phyloP scores from a whole-genome alignment of 2,329 filamentous ascomycete species.

The Fusarium agapanthi region DNA sequence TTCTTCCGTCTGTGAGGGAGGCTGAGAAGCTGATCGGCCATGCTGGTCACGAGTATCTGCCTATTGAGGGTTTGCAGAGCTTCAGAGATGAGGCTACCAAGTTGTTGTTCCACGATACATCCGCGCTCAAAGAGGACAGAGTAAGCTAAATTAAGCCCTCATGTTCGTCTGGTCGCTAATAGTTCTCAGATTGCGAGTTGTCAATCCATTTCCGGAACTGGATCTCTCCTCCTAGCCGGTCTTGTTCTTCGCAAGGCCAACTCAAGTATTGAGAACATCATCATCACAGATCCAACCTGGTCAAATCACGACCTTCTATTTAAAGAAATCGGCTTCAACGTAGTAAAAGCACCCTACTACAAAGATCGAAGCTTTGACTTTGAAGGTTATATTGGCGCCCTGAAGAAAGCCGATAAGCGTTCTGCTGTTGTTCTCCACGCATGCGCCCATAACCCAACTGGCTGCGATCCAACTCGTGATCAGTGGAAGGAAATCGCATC shows the following conservation, averaged over 20 bases:
- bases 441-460: conserved; percentile 56
- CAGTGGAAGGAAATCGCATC: conserved; percentile 39
- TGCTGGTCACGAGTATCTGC: conserved; percentile 49
- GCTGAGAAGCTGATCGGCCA: conserved; percentile 30
- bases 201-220: conserved; percentile 53
- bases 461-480: conserved; percentile 46
- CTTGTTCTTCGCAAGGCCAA: conserved; percentile 43
- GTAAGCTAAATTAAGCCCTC: conserved; percentile 12
- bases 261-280: conserved; percentile 42
- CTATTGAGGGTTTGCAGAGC: conserved; percentile 46
- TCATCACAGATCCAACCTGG: conserved; percentile 54
- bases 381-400: conserved; percentile 39
- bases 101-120: conserved; percentile 44
- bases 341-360: conserved; percentile 49
- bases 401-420: conserved; percentile 40
- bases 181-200: conserved; percentile 44
- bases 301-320: conserved; percentile 52
- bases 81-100: conserved; percentile 47
- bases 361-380: conserved; percentile 46
- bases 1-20: conserved; percentile 49
- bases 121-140: conserved; percentile 39
- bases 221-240: conserved; percentile 49
- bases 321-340: conserved; percentile 44
- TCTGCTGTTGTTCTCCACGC: conserved; percentile 50
- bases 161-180: accelerated